These are phyloP conservation scores for Hyphopichia pseudoburtonii DNA, from an alignment of 1,139 yeast species.

Conservation along the genomic window DNA sequence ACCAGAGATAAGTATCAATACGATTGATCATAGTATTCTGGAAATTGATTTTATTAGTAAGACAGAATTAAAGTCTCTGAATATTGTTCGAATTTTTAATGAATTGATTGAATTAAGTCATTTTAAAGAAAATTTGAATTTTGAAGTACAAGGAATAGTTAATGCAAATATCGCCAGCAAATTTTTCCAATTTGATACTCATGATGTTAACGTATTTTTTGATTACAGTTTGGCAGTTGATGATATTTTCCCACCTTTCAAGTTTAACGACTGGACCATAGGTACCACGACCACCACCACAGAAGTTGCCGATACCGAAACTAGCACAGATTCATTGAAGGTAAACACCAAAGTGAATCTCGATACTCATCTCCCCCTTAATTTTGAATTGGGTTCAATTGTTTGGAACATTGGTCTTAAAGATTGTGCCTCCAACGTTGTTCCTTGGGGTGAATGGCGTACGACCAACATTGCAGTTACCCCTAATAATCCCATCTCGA, in stretches of 20 bases:
- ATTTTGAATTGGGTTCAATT: conserved; percentile 17
- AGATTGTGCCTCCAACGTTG: conserved; percentile 21
- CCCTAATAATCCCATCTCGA: conserved; percentile 15
- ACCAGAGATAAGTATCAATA: conserved; percentile 23
- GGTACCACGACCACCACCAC: neutral
- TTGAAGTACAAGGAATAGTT: conserved; percentile 21
- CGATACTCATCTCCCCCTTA: conserved; percentile 18
- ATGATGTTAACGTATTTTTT: conserved; percentile 15
- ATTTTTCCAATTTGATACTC: conserved; percentile 14
- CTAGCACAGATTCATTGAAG: no score
- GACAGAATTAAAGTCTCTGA: conserved; percentile 20
- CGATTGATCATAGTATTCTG: conserved; percentile 21
- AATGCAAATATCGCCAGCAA: conserved; percentile 16
- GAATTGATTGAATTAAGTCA: conserved; percentile 9
- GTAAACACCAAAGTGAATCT: conserved; percentile 10
- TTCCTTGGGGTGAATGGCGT: conserved; percentile 25
- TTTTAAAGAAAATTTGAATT: conserved; percentile 10
- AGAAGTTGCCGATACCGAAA: no score
- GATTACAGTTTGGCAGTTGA: conserved; percentile 3
- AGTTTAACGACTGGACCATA: conserved; percentile 10
- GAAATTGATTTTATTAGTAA: conserved; percentile 26
- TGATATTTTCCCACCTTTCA: conserved; percentile 14
- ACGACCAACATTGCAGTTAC: conserved; percentile 15
- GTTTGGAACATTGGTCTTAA: conserved; percentile 28
- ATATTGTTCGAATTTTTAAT: conserved; percentile 19